A percentile compares a stretch with the other conserved stretches of the same genome.
phyloP scores from a whole-genome alignment of 192 early-diverging fungal species.

The Rhizophagus prolifer region DNA sequence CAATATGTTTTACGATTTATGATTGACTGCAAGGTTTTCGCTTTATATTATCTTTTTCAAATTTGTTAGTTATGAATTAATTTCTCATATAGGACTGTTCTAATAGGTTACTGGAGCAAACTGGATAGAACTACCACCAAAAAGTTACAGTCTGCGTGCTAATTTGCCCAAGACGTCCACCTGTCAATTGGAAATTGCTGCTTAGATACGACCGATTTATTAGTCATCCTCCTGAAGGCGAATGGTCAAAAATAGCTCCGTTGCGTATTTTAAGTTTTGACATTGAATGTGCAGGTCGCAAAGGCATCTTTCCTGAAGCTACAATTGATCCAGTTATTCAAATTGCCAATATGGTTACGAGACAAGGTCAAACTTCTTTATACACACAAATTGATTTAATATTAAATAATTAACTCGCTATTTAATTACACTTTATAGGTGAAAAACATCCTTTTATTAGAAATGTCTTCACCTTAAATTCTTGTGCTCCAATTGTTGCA shows the following conservation, averaged over 20 bases:
- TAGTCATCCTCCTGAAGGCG: constrained; percentile 81
- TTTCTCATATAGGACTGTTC: background rate
- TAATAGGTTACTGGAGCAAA: constrained; percentile 73
- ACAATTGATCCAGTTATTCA: constrained; percentile 93
- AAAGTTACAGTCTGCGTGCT: constrained; percentile 60
- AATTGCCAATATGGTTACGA: constrained; percentile 91
- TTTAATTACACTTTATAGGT: constrained; percentile 43
- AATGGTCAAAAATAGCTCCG: constrained; percentile 93
- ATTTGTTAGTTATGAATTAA: background rate
- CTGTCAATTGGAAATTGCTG: constrained; percentile 81
- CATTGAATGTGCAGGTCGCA: constrained; percentile 97
- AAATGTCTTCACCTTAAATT: constrained; percentile 92
- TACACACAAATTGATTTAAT: background rate
- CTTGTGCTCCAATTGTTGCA: constrained; percentile 90
- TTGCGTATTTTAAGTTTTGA: constrained; percentile 94
- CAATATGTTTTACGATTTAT: constrained; percentile 88
- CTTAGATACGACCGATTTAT: constrained; percentile 72
- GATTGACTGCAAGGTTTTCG: constrained; percentile 79
- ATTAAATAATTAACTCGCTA: background rate
- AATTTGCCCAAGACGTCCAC: constrained; percentile 41
- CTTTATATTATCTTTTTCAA: background rate
- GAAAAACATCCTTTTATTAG: constrained; percentile 86
- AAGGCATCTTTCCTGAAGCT: constrained; percentile 94
- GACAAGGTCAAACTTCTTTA: constrained; percentile 61
- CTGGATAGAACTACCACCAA: constrained; percentile 88